Conservation (phyloP, 2,329 filamentous ascomycete genomes). For the Tolypocladium nubicola region DNA sequence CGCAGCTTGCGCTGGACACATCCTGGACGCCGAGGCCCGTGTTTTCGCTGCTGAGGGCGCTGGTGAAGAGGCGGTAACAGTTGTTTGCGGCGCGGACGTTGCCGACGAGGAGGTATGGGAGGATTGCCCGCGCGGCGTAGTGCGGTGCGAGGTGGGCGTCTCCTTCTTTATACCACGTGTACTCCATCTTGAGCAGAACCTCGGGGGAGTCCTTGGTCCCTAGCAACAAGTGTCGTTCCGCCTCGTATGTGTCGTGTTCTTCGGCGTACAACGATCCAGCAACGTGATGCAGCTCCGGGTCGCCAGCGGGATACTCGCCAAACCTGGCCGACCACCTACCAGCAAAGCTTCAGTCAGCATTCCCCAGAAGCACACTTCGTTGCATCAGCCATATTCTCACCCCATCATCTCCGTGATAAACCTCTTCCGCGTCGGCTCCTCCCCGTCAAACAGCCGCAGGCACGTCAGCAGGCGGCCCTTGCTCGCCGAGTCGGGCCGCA, state of each 20-base stretch:
- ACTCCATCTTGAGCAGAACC: conserved; percentile 73
- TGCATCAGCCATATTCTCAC: conserved; percentile 28
- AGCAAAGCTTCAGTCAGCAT: conserved; percentile 3
- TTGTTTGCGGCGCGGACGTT: conserved; percentile 85
- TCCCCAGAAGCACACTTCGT: background rate
- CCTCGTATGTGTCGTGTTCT: conserved; percentile 86
- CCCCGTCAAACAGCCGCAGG: conserved; percentile 66
- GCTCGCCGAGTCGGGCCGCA: conserved; percentile 62
- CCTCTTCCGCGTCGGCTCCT: conserved; percentile 87
- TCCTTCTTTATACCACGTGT: conserved; percentile 85
- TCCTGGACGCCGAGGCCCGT: conserved; percentile 62
- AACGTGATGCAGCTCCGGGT: conserved; percentile 90
- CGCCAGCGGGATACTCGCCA: conserved; percentile 81
- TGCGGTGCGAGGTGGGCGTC: conserved; percentile 78
- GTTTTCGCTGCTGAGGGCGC: conserved; percentile 27
- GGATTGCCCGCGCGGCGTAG: conserved; percentile 76
- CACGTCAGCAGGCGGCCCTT: conserved; percentile 70
- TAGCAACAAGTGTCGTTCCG: conserved; percentile 78
- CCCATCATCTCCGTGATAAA: conserved; percentile 78
- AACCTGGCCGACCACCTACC: conserved; percentile 68
- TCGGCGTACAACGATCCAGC: conserved; percentile 82
- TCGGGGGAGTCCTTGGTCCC: conserved; percentile 84
- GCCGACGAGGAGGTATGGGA: conserved; percentile 83
- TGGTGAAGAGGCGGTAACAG: conserved; percentile 56
- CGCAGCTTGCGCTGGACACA: conserved; percentile 62